Percentiles rank a stretch among this genome's conserved stretches.
Conservation (phyloP, 306 rosid species). For the Crotalaria pallida region DNA sequence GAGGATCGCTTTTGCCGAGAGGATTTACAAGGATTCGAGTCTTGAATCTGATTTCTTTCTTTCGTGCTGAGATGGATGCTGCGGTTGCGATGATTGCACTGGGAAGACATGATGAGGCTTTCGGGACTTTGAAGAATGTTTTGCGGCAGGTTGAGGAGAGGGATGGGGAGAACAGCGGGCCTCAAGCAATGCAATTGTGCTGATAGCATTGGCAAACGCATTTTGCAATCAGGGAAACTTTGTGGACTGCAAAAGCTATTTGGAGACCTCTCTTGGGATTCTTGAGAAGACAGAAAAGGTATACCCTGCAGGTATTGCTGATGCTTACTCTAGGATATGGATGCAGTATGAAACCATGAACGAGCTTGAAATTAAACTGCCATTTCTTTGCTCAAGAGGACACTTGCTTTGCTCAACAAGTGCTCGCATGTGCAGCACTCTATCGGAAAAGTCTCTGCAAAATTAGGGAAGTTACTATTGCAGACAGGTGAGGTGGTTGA, state of each 20-base stretch:
- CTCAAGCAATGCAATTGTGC: constrained; percentile 71
- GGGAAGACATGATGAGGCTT: constrained; percentile 72
- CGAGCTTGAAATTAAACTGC: constrained; percentile 81
- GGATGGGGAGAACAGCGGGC: constrained; percentile 64
- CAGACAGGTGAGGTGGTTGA: constrained; percentile 78
- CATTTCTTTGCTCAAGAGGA: constrained; percentile 65
- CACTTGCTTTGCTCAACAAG: constrained; percentile 73
- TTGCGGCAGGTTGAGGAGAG: constrained; percentile 57
- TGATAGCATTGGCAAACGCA: constrained; percentile 78
- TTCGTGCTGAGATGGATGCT: constrained; percentile 74
- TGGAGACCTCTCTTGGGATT: constrained; percentile 74
- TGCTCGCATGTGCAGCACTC: constrained; percentile 87
- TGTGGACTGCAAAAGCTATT: constrained; percentile 57
- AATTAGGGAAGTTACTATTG: constrained; percentile 83
- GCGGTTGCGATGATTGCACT: constrained; percentile 86
- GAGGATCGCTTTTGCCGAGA: constrained; percentile 67
- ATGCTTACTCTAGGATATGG: constrained; percentile 75
- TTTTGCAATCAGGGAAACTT: constrained; percentile 64
- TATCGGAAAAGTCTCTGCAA: constrained; percentile 77
- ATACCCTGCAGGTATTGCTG: constrained; percentile 66
- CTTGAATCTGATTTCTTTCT: constrained; percentile 63
- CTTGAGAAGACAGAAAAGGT: constrained; percentile 61
- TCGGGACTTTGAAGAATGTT: constrained; percentile 57
- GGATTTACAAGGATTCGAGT: constrained; percentile 78
- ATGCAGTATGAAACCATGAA: constrained; percentile 88